These are phyloP conservation scores for Zygoascus ofunaensis DNA, from an alignment of 805 yeast genomes.

Conservation along the genomic window DNA sequence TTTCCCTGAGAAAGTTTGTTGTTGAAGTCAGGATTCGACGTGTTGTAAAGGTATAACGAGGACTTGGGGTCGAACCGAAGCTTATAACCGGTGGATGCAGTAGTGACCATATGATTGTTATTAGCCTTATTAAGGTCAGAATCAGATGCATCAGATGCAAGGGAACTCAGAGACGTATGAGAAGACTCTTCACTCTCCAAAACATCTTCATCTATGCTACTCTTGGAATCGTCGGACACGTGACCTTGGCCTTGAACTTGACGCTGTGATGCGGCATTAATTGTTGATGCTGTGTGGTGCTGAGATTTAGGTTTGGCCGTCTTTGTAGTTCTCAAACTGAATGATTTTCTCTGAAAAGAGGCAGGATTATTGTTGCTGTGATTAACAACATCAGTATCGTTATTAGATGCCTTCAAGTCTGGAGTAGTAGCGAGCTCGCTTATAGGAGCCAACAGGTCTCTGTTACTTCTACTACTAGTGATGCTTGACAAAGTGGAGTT, in stretches of 20 bases:
- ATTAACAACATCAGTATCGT: background rate
- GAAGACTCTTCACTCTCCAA: conserved; percentile 1
- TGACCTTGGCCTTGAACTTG: background rate
- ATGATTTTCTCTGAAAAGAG: no score
- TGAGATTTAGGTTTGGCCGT: background rate
- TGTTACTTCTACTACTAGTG: background rate
- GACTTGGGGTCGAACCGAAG: background rate
- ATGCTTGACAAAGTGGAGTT: background rate
- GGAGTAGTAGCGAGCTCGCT: background rate
- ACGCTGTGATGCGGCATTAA: background rate
- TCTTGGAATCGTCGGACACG: conserved; percentile 1
- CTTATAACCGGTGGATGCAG: background rate
- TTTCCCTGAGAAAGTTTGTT: background rate
- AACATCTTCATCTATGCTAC: conserved; percentile 2
- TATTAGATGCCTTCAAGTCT: background rate
- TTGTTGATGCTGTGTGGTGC: background rate
- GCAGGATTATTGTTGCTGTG: background rate
- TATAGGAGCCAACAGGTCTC: background rate
- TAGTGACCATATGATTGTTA: background rate
- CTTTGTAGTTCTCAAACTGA: background rate
- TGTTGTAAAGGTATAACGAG: background rate
- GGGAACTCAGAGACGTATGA: background rate
- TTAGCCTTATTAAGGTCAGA: no score
- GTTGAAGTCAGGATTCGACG: background rate
- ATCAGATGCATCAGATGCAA: background rate